Conservation (phyloP, 2,329 filamentous ascomycete species). For the Dendryphion nanum region DNA sequence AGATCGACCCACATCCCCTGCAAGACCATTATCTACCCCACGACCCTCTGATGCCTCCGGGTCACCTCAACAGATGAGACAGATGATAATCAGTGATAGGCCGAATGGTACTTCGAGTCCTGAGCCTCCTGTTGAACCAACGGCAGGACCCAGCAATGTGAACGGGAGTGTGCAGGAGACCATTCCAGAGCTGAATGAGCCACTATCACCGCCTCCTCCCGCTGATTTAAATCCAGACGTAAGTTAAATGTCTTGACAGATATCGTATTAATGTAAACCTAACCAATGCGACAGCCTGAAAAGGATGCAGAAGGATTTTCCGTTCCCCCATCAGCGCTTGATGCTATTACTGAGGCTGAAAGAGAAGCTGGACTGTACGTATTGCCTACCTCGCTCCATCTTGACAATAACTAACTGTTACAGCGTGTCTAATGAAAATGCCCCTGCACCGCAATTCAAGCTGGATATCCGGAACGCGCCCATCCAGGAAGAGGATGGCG, state of each 20-base stretch:
- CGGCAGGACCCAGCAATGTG: slow-evolving; percentile 16
- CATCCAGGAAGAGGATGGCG: slow-evolving; percentile 74
- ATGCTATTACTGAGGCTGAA: slow-evolving; percentile 67
- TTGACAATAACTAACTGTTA: neutral
- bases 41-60: slow-evolving; percentile 30
- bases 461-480: slow-evolving; percentile 77
- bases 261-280: slow-evolving; percentile 1
- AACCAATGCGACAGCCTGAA: slow-evolving; percentile 29
- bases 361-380: slow-evolving; percentile 54
- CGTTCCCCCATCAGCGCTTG: slow-evolving; percentile 63
- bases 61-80: slow-evolving; percentile 32
- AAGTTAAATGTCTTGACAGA: neutral
- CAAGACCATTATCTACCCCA: slow-evolving; percentile 28
- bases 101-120: slow-evolving; percentile 31
- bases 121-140: slow-evolving; percentile 16
- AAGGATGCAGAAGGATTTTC: slow-evolving; percentile 77
- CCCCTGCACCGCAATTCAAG: slow-evolving; percentile 60
- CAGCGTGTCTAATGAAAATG: slow-evolving; percentile 19
- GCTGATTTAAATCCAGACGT: slow-evolving; percentile 24
- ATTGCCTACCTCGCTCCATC: neutral
- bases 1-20: slow-evolving; percentile 34
- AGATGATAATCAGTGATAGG: slow-evolving; percentile 21
- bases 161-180: slow-evolving; percentile 35
- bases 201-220: slow-evolving; percentile 27
- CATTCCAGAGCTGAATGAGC: slow-evolving; percentile 38